phyloP scores from a whole-genome alignment of 345 rosid genomes.

The Arabidopsis arenosa region DNA sequence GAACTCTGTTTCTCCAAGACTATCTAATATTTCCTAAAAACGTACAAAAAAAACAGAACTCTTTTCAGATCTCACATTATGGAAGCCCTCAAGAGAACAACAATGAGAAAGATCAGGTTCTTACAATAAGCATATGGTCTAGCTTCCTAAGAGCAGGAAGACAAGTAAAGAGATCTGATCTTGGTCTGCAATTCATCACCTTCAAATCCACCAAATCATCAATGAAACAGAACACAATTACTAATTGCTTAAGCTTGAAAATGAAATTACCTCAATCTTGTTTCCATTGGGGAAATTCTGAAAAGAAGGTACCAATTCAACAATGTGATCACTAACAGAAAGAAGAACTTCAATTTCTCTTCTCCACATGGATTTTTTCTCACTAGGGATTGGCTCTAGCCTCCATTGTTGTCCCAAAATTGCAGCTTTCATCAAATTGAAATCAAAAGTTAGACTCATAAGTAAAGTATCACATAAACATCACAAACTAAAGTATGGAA shows the following conservation, averaged over 20 bases:
- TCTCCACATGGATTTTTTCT: constrained; percentile 91
- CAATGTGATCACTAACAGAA: constrained; percentile 86
- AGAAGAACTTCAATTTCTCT: constrained; percentile 96
- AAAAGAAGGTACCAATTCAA: constrained; percentile 90
- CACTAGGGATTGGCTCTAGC: constrained; percentile 73
- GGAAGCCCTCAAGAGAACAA: not conserved
- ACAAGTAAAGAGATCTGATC: constrained; percentile 85
- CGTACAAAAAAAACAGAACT: not conserved
- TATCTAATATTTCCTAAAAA: constrained; percentile 78
- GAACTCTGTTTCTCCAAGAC: constrained; percentile 76
- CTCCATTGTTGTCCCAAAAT: constrained; percentile 95
- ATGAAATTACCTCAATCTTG: constrained; percentile 74
- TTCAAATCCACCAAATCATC: constrained; percentile 34
- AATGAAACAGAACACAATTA: constrained; percentile 15
- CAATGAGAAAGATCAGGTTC: constrained; percentile 32
- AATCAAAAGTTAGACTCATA: not conserved
- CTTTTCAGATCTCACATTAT: not conserved
- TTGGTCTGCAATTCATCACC: constrained; percentile 97
- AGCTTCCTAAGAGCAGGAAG: constrained; percentile 91
- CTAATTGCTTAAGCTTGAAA: too few species aligned
- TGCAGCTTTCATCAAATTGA: constrained; percentile 56
- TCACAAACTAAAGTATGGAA: not conserved
- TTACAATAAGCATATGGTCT: constrained; percentile 95
- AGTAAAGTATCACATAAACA: not conserved
- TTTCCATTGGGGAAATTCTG: constrained; percentile 83